Conservation (phyloP, 768 basidiomycete species). For the Mycena epipterygia region DNA sequence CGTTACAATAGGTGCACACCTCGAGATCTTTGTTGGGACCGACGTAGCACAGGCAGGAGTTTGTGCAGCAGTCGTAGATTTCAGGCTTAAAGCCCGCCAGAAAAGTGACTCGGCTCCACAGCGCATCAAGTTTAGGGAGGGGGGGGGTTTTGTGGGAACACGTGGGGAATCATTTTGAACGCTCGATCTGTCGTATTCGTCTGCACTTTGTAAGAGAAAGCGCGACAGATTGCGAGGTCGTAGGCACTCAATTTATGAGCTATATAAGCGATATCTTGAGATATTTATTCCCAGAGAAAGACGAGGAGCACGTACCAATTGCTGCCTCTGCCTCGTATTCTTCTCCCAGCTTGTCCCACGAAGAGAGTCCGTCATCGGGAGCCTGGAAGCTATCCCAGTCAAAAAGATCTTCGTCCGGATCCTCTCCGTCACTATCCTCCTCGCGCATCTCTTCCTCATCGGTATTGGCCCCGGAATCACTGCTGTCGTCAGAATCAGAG, state of each 20-base stretch:
- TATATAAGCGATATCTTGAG: background rate
- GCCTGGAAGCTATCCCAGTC: slow-evolving; percentile 12
- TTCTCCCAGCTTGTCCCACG: background rate
- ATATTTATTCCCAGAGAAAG: background rate
- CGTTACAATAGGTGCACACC: slow-evolving; percentile 49
- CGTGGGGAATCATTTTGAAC: slow-evolving; percentile 25
- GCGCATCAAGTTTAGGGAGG: slow-evolving; percentile 24
- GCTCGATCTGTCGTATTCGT: slow-evolving; percentile 34
- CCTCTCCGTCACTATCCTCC: slow-evolving; percentile 6
- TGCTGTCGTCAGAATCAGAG: too few relatives aligned
- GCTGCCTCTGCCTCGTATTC: slow-evolving; percentile 1
- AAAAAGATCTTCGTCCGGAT: background rate
- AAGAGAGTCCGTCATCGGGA: background rate
- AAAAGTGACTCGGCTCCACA: slow-evolving; percentile 27
- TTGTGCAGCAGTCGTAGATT: slow-evolving; percentile 28
- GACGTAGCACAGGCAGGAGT: slow-evolving; percentile 34
- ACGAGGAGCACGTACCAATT: background rate
- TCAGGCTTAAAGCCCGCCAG: slow-evolving; percentile 46
- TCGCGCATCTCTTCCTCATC: background rate
- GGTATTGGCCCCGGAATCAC: background rate
- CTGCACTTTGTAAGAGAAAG: slow-evolving; percentile 36
- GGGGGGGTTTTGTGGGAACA: slow-evolving; percentile 33
- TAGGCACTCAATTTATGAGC: slow-evolving; percentile 33
- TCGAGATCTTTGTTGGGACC: slow-evolving; percentile 41
- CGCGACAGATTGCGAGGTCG: slow-evolving; percentile 37